Base-by-base conservation (phyloP, 768 basidiomycete species). In the Trametes cubensis region DNA sequence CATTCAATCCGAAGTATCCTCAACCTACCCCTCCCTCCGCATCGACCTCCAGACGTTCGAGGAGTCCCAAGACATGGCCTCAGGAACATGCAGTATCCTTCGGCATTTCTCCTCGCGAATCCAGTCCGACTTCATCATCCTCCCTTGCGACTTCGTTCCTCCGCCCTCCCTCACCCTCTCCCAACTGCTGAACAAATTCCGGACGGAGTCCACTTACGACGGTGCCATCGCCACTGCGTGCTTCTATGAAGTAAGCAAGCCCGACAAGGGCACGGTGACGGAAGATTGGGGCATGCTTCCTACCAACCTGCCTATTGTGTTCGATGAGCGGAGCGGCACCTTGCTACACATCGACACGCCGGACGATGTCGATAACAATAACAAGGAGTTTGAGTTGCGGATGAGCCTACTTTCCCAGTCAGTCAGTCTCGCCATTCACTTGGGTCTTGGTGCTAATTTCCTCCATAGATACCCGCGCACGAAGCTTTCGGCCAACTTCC, bases 91-190 rank as follows among this genome's bases (percentile, higher is more conserved):
- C 64, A 79, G 84, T 21, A 79, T 95, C 25, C 81, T 96, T 61
- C 83, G 85, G 54, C 85, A 93, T 70, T 92, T 95, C 73, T 81
- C 90, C 11, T 77, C 72, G 50, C 86, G 87, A 50, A 94, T 95
- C 64, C 80, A 83, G 64, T 85, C 85, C 62, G 95, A 97, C 73
- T 95, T 97, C 73, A 83, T 97, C 42, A 74, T 98, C 23, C 82
- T 98, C 2, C 90, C 95, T 7, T 97, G 94, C 70, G 95, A 98
- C 73, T 92, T 97, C 52, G 81, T 94, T 21, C 88, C 94, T 10
- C 89, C 94, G 0, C 77, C 87, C 0, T 76, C 83, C 0, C 80
- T 97, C n/a, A 79, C 88, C 6, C 81, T 98, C 7, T 81, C 81
- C 30, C 76, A 75, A 0, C 75, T 97, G 1, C 78, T 97, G 46